phyloP scores from a whole-genome alignment of 225 moss, liverwort and hornwort genomes.

The Physcomitrellopsis africana region DNA sequence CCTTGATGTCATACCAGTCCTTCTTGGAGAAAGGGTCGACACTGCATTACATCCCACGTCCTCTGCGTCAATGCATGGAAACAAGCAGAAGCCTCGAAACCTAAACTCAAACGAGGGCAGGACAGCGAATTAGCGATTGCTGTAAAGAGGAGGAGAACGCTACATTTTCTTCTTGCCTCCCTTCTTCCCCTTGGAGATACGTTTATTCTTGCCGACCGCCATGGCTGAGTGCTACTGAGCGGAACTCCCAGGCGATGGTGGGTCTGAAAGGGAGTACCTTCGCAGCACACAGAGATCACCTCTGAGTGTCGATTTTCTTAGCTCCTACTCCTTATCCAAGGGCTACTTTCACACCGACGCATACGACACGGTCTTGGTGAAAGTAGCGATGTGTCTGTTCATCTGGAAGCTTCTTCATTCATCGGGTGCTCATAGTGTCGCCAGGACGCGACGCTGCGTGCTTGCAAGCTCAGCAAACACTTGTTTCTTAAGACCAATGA shows the following conservation, averaged over 20 bases:
- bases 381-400: too few species aligned
- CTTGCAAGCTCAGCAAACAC: not conserved
- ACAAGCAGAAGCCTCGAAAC: not conserved
- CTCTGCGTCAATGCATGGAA: not conserved
- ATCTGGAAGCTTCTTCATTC: not conserved
- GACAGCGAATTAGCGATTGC: not conserved
- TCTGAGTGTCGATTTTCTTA: too few species aligned
- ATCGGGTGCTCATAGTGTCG: not conserved
- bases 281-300: too few species aligned
- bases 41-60: constrained; percentile 18
- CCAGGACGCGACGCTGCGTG: constrained; percentile 23
- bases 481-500: not conserved
- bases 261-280: too few species aligned
- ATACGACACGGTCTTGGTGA: too few species aligned
- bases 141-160: not conserved
- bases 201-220: constrained; percentile 71
- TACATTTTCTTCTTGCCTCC: constrained; percentile 70
- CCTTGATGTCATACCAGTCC: constrained; percentile 74
- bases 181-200: constrained; percentile 63
- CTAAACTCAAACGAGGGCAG: not conserved
- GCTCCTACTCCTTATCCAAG: too few species aligned
- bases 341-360: too few species aligned
- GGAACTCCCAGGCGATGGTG: too few species aligned
- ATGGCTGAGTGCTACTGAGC: constrained; percentile 17
- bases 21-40: constrained; percentile 67